Evolutionary conservation across 108 stramenopile genomes (phyloP).

Genomic region (Skeletonema costatum): DNA sequence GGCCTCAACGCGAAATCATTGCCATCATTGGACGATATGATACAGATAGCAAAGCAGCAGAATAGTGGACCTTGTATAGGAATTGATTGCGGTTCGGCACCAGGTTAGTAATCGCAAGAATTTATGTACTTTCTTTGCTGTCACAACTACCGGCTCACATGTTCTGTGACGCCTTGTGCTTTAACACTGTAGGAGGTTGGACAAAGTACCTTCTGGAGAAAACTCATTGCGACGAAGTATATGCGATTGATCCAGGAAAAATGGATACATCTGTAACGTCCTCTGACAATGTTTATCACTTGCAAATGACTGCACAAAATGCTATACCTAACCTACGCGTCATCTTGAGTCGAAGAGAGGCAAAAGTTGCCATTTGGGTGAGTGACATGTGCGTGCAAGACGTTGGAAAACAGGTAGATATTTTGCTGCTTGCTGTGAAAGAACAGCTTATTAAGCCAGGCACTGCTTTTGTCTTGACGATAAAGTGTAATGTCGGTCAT

Average conservation of each 20-base stretch:
- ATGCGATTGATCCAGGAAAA: constrained; percentile 65
- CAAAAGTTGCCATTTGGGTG: constrained; percentile 50
- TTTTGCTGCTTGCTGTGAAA: constrained; percentile 37
- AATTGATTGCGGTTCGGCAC: constrained; percentile 72
- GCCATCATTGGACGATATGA: background rate
- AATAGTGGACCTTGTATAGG: constrained; percentile 10
- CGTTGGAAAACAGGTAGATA: constrained; percentile 49
- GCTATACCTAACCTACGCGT: constrained; percentile 38
- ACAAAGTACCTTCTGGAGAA: constrained; percentile 60
- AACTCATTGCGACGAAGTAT: constrained; percentile 39
- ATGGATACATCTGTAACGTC: constrained; percentile 37
- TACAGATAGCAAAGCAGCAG: background rate
- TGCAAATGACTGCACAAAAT: constrained; percentile 40
- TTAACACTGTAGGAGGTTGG: constrained; percentile 40
- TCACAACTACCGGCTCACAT: background rate
- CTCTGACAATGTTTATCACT: constrained; percentile 29
- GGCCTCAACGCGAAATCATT: constrained; percentile 2
- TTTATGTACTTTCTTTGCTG: background rate
- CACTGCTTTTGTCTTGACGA: constrained; percentile 59
- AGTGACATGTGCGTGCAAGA: constrained; percentile 74
- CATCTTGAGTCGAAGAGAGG: constrained; percentile 1
- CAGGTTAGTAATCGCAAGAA: constrained; percentile 25
- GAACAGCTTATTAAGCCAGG: constrained; percentile 32
- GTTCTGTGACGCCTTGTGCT: background rate
- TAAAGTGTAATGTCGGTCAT: constrained; percentile 68